A percentile compares a stretch with the other conserved stretches of the same genome.
Conservation (phyloP, 2,329 filamentous ascomycete species). For the Apiospora rasikravindrae region DNA sequence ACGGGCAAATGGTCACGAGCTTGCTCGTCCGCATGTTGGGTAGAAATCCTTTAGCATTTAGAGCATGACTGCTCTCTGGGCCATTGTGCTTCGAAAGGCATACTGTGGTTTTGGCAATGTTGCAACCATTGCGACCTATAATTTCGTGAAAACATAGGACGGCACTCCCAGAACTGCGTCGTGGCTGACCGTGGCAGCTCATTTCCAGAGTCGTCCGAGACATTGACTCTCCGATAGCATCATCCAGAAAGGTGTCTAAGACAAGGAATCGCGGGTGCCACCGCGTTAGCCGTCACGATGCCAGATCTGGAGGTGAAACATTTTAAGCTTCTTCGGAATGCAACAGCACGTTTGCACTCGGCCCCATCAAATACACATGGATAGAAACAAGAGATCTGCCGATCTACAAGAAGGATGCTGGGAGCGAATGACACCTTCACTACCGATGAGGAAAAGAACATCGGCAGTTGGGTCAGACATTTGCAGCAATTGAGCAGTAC, state of each 20-base stretch:
- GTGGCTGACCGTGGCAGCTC: not conserved
- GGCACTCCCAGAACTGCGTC: not conserved
- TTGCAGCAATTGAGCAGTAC: not conserved
- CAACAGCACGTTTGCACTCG: not conserved
- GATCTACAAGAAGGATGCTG: not conserved
- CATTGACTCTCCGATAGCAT: not conserved
- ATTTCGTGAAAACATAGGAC: not conserved
- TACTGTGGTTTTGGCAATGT: not conserved
- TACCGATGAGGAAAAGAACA: no score
- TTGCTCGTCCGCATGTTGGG: not conserved
- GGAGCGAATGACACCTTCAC: not conserved
- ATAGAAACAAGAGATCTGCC: not conserved
- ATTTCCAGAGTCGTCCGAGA: not conserved
- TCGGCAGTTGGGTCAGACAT: no score
- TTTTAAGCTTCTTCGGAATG: slow-evolving; percentile 10
- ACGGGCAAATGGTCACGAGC: not conserved
- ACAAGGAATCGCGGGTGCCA: not conserved
- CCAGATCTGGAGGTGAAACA: not conserved
- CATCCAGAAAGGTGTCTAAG: not conserved
- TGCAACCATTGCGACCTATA: no score
- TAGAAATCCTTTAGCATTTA: not conserved
- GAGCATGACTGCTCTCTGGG: not conserved
- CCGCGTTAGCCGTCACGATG: slow-evolving; percentile 2
- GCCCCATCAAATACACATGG: not conserved
- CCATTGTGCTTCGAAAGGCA: not conserved